Evolutionary conservation across 1,284 basidiomycete species (phyloP), one percentile per base, ranked within the genome.

Genomic region (Cryptococcus depauperatus): DNA sequence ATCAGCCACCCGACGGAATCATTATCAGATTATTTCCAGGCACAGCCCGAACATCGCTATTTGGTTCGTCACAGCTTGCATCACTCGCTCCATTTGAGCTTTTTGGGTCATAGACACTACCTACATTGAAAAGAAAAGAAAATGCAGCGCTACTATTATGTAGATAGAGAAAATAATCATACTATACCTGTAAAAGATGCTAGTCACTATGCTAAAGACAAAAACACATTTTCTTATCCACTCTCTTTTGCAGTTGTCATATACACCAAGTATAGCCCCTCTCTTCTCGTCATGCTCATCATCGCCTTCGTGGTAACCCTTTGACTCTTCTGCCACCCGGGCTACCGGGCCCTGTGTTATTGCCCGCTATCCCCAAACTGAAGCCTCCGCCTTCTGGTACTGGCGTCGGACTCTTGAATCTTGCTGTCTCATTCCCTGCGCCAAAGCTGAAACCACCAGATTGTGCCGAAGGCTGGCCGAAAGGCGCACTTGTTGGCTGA

Each of bases 331-430:
- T 47, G 5, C 48, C 49, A 27, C 46, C 48, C n/a, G 51, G 51
- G 44, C 51, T 54, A 14, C 43, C 46, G 22, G 52, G 45, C 9
- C 14, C 25, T 4, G 44, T 13, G 19, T 32, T 30, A 19, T 29
- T 34, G 11, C 41, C 21, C 32, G 34, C 46, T 23, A 43, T 35
- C 14, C 52, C 52, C 30, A 54, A 35, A 37, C 52, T 54, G 34
- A 54, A 54, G 5, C 52, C 51, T 25, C 23, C 48, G 13, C 23
- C 37, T 13, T 35, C 43, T 13, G 35, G 41, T n/a, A 27, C 46
- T 1, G 48, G 48, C 6, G 47, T 46, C 10, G 51, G 51, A 45
- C 51, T 53, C 28, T 48, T 48, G 34, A 53, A 53, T 21, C 51
- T 44, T 7, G 37, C 38, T 14, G 44, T 30, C 10, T 26, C 22